Evolutionary conservation across 345 rosid species (phyloP), one percentile per base, ranked within the genome.

Genomic region (Odontarrhena argentea): DNA sequence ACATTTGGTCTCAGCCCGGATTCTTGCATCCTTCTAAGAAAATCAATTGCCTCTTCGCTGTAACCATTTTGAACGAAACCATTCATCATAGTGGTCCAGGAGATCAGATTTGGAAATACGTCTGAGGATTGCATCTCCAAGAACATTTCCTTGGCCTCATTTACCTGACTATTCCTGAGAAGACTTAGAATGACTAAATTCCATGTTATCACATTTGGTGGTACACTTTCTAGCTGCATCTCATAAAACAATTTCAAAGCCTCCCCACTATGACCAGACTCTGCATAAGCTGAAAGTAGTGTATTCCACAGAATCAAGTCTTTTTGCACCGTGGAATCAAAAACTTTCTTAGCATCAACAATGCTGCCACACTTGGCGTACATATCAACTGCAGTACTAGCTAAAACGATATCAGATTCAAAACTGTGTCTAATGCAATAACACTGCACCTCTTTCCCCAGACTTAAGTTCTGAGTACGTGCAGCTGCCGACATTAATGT

Each of bases 221-320:
- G 81, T 22, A 84, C 77, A 55, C 87, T 76, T 40, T 87, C 83
- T 60, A 87, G 69, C 73, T 85, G 94, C 98, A 92, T 92, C 65
- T 79, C 76, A 73, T 83, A 80, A 68, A 88, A 88, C 70, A 85
- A 76, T 73, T 75, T 88, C 78, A 84, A 76, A 57, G 86, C 83
- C 74, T 88, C 86, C 1, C 81, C 82, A 38, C 80, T 77, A 11
- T 45, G 53, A 51, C 90, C 88, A 41, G 75, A 60, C 58, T 84
- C 84, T 43, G 86, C 94, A 77, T 80, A 92, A 12, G 87, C 87
- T 60, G 86, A 70, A 62, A 84, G 78, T 38, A 87, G 18, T 1
- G 86, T 75, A 58, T 86, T 91, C 96, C 97, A 91, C 47, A 82
- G 52, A 10, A 79, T 59, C 56, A 85, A 64, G 65, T 87, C 87